Base-by-base conservation (phyloP, 208 protist species). In the Acanthamoeba triangularis region DNA sequence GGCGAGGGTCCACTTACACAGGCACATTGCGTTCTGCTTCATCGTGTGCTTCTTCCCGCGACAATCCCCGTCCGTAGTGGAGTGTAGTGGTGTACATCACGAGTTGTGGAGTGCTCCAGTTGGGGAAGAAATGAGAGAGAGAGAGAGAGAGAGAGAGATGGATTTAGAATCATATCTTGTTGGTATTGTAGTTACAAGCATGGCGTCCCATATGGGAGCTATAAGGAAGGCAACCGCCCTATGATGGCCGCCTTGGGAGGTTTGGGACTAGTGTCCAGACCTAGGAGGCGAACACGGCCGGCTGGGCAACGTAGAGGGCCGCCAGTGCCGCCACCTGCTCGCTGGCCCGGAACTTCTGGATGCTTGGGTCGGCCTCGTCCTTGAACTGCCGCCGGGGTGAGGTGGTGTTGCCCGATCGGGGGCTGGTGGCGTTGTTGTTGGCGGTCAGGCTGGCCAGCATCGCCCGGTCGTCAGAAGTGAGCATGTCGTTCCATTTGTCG, bases 291-390 rank as follows among this genome's bases (percentile, higher is more conserved):
- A 84, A 84, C 20, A 84, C n/a, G 7, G 23, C 44, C 7, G 76
- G 76, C 0, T 84, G 11, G 44, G 76, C 6, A 41, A 25, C 76
- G 76, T 84, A 84, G 41, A 84, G 76, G 0, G 76, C 25, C 16
- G 76, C 76, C 41, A 84, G 25, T 20, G 76, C 76, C 37, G 76
- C 33, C 10, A 84, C 28, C 23, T 84, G 76, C 76, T n/a, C 41
- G 0, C 41, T 8, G 20, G 41, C 11, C 5, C 76, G 76, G 41
- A 44, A 37, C 41, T 54, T 52, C 20, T 30, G 49, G 35, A 84
- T 14, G 41, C 28, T 84, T 0, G 6, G 23, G 28, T 84, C 41
- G 41, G 76, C 76, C 23, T 14, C 33, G 76, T 84, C 76, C 37
- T 84, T 14, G 41, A 84, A 0, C 20, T 28, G 1, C 0, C 35